Evolutionary conservation across 305 asterid species (phyloP), one percentile per base, ranked within the genome.

Genomic region (Fraxinus greggii): DNA sequence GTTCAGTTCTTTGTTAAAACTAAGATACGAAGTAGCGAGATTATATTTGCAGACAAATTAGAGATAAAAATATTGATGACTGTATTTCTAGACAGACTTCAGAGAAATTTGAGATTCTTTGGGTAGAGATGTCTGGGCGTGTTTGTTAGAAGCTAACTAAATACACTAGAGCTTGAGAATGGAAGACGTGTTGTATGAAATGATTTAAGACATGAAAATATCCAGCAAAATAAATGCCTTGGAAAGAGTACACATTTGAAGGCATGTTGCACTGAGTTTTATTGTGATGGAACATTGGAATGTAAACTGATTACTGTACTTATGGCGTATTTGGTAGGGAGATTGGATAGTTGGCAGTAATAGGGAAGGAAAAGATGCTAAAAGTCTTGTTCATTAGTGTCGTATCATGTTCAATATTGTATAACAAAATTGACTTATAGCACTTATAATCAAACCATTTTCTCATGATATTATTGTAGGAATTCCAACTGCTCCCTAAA

Each of bases 401-500:
- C 5, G 1, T 7, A 21, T 23, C 1, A 23, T 61, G 70, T 61
- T 23, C 0, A 23, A 26, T 61, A 24, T 0, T 61, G 70, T 10
- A 1, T 61, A 7, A 7, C 1, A 61, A 19, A 61, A 1, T 2
- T 2, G 1, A 61, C 4, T 19, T 19, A 0, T 56, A 21, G 9
- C 0, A 5, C 69, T 59, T 19, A 56, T 3, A 56, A 21, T 29
- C n/a, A 7, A 26, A 31, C 77, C 28, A 42, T 40, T 32, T 45
- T 17, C 32, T 75, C 7, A 23, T 65, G 7, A 4, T 81, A 35
- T 74, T 26, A 1, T 79, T 79, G 26, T 45, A 95, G 99, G 99
- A 94, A 85, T 91, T 92, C 85, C 93, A 94, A 89, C 87, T 95
- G 88, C 97, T 94, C 72, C 98, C 99, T 13, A 87, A 90, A 87